Evolutionary conservation across 2,329 filamentous ascomycete species (phyloP).

Genomic region (Drechslerella stenobrocha): DNA sequence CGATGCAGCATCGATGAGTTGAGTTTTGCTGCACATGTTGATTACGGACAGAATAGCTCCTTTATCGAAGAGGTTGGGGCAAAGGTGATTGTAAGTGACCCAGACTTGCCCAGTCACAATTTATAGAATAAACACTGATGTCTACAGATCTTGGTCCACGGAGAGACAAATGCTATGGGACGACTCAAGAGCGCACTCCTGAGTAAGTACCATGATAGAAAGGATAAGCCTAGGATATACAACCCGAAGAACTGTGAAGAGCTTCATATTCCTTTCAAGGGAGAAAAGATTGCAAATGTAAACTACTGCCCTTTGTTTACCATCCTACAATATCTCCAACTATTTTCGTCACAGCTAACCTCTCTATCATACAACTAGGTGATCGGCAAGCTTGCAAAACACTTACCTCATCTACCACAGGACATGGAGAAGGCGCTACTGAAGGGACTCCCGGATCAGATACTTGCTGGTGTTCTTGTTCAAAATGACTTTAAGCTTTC

Average conservation of each 20-base stretch:
- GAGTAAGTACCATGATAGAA: constrained; percentile 82
- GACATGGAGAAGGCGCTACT: constrained; percentile 54
- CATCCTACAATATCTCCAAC: too few relatives aligned
- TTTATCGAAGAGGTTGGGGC: constrained; percentile 94
- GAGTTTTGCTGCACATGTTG: constrained; percentile 94
- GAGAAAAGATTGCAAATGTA: constrained; percentile 84
- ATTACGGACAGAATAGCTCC: constrained; percentile 90
- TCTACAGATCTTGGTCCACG: constrained; percentile 84
- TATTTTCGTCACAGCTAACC: constrained; percentile 15
- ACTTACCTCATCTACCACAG: constrained; percentile 63
- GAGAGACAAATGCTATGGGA: constrained; percentile 98
- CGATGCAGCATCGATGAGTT: constrained; percentile 92
- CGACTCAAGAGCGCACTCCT: constrained; percentile 91
- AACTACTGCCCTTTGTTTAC: background rate
- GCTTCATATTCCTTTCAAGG: constrained; percentile 89
- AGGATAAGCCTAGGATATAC: constrained; percentile 83
- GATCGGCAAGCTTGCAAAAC: constrained; percentile 85
- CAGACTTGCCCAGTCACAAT: background rate
- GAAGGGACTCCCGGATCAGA: constrained; percentile 59
- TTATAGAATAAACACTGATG: constrained; percentile 30
- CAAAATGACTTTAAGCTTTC: constrained; percentile 98
- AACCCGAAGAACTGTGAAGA: constrained; percentile 95
- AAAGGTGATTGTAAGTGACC: constrained; percentile 78
- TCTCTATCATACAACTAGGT: constrained; percentile 60
- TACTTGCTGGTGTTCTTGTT: constrained; percentile 88